A percentile compares a stretch with the other conserved stretches of the same genome.
These are phyloP conservation scores for Juglanconis sp. DNA, from an alignment of 2,329 filamentous ascomycete genomes.

Conservation along the genomic window DNA sequence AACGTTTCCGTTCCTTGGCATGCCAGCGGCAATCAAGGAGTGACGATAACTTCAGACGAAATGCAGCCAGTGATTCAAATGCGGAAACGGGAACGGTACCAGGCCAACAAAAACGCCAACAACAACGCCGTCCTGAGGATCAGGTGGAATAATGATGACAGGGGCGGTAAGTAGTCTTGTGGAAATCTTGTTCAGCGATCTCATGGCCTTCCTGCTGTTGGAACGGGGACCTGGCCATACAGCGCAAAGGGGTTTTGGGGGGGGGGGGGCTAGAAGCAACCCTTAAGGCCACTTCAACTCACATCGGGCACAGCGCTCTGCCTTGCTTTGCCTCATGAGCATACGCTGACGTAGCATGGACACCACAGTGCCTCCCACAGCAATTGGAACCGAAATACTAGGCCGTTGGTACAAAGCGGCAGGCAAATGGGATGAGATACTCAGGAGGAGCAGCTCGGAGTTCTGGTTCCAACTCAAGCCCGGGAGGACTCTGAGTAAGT, in stretches of 20 bases:
- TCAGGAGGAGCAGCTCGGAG: slow-evolving; percentile 63
- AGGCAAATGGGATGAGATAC: slow-evolving; percentile 66
- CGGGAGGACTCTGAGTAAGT: slow-evolving; percentile 69
- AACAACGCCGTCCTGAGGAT: slow-evolving; percentile 36
- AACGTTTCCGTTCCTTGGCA: slow-evolving; percentile 67
- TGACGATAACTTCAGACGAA: slow-evolving; percentile 70
- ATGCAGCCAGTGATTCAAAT: slow-evolving; percentile 71
- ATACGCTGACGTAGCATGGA: background rate
- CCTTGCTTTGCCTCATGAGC: no score
- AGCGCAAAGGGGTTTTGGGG: background rate
- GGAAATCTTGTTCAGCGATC: background rate
- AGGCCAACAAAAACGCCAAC: background rate
- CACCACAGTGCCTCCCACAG: slow-evolving; percentile 48
- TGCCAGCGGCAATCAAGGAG: slow-evolving; percentile 83
- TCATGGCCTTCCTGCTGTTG: background rate
- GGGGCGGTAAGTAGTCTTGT: slow-evolving; percentile 43
- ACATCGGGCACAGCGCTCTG: no score
- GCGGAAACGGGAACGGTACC: slow-evolving; percentile 30
- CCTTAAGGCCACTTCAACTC: no score
- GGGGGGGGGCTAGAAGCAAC: no score
- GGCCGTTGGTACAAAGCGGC: slow-evolving; percentile 75
- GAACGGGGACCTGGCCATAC: background rate
- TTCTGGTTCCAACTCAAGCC: slow-evolving; percentile 81
- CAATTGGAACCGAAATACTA: background rate
- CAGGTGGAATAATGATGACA: slow-evolving; percentile 91